Conservation (phyloP, 2,329 filamentous ascomycete genomes). For the Salinomyces thailandicus region DNA sequence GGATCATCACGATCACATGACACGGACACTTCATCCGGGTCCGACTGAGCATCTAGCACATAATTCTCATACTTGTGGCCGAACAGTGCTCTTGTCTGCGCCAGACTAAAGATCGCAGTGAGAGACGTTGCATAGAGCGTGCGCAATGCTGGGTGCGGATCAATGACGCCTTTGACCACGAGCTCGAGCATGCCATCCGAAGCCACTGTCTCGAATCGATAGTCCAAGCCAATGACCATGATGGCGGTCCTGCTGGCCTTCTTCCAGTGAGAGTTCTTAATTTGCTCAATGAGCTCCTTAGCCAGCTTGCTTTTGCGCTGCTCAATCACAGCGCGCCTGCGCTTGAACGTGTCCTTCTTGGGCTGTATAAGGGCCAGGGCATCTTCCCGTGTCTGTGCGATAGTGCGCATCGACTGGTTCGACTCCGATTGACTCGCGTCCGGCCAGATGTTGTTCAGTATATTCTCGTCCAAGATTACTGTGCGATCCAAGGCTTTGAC, state of each 20-base stretch:
- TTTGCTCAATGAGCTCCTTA: slow-evolving; percentile 66
- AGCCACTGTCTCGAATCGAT: slow-evolving; percentile 83
- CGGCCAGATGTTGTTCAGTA: slow-evolving; percentile 63
- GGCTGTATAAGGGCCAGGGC: slow-evolving; percentile 51
- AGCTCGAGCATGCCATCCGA: slow-evolving; percentile 74
- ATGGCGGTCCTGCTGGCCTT: slow-evolving; percentile 82
- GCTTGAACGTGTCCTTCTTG: slow-evolving; percentile 63
- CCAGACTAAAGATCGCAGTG: slow-evolving; percentile 63
- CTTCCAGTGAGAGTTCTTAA: slow-evolving; percentile 85
- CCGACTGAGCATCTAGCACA: slow-evolving; percentile 65
- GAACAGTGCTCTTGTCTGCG: slow-evolving; percentile 78
- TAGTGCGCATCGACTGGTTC: slow-evolving; percentile 19
- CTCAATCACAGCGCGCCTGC: slow-evolving; percentile 68
- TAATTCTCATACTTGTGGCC: slow-evolving; percentile 81
- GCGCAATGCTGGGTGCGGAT: slow-evolving; percentile 78
- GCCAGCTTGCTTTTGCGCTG: slow-evolving; percentile 71
- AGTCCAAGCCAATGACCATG: slow-evolving; percentile 79
- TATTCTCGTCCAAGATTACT: slow-evolving; percentile 64
- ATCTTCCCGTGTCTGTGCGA: slow-evolving; percentile 38
- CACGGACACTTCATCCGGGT: slow-evolving; percentile 66
- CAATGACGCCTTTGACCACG: slow-evolving; percentile 70
- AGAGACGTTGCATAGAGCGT: slow-evolving; percentile 73
- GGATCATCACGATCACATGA: slow-evolving; percentile 63
- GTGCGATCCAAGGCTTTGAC: slow-evolving; percentile 78
- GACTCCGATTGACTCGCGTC: slow-evolving; percentile 15